A percentile compares a stretch with the other conserved stretches of the same genome.
Conservation (phyloP, 441 rosid genomes). For the Mallotus repandus region DNA sequence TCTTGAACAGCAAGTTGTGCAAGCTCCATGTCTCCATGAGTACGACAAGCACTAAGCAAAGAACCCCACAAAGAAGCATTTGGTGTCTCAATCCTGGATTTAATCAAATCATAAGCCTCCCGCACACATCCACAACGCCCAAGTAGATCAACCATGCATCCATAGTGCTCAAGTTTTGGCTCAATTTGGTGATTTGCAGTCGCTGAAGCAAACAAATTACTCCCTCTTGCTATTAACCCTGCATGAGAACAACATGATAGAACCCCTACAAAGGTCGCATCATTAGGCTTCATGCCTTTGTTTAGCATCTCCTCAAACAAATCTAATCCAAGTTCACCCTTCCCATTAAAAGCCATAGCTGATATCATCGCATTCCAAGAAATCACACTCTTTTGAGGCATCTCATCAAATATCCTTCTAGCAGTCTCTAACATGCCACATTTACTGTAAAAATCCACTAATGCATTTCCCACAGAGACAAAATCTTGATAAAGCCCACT, state of each 20-base stretch:
- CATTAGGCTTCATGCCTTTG: constrained; percentile 52
- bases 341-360: constrained; percentile 66
- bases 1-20: constrained; percentile 63
- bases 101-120: constrained; percentile 70
- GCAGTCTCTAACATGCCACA: constrained; percentile 63
- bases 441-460: constrained; percentile 68
- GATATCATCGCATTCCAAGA: constrained; percentile 77
- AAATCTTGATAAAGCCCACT: constrained; percentile 37
- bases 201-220: constrained; percentile 59
- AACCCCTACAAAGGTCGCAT: constrained; percentile 53
- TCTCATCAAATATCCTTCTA: constrained; percentile 37
- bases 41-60: constrained; percentile 69
- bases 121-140: constrained; percentile 58
- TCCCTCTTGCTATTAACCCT: constrained; percentile 46
- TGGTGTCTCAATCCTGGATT: constrained; percentile 45
- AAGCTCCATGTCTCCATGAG: constrained; percentile 57
- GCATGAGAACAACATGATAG: constrained; percentile 75
- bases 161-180: constrained; percentile 71
- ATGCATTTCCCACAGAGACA: constrained; percentile 62
- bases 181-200: constrained; percentile 35
- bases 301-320: constrained; percentile 63
- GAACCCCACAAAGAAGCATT: constrained; percentile 75
- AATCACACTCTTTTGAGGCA: constrained; percentile 52
- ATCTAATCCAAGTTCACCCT: constrained; percentile 50
- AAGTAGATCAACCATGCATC: constrained; percentile 78